Base-by-base conservation (phyloP, 306 rosid species). In the Rosa lucieae region DNA sequence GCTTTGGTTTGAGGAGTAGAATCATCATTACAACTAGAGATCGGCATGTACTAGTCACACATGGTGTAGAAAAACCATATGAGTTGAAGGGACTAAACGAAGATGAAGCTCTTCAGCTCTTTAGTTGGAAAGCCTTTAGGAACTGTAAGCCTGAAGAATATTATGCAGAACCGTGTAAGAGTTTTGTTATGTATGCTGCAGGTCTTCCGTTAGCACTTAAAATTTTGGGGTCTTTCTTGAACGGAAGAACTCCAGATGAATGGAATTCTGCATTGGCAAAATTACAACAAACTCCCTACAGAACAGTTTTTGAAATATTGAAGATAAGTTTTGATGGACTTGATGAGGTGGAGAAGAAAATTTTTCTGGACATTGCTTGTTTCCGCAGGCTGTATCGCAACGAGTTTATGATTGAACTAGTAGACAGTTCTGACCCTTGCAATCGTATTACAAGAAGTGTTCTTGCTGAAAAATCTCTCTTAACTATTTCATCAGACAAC, bases 381-480 rank as follows among this genome's bases (percentile, higher is more conserved):
- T 89, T 88, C 84, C 51, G 76, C 80, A 4, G 84, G 88, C 77
- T 84, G 20, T 46, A 21, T 6, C 81, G 85, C 5, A 4, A 13
- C 6, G 17, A 18, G 21, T 14, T 10, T 76, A 77, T 47, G 15
- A 47, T 37, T 32, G 53, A 81, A 42, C 66, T 77, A 4, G 49
- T 79, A 7, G 68, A 81, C 13, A 52, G 32, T 0, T 35, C 29
- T 10, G 2, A 14, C 0, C 10, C 67, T 70, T 17, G 20, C 73
- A 49, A 85, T 26, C 35, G 5, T 23, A 77, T 67, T 70, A 78
- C 81, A 51, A 44, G 83, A 40, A 84, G 56, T 0, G 66, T 77
- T 70, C 85, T 89, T 67, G 56, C 68, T 48, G 85, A 85, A 43
- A 85, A 75, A 55, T 89, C 86, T 55, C 85, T 89, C 42, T 14